phyloP scores from a whole-genome alignment of 352 stramenopile genomes.

The Pythium vanterpoolii region DNA sequence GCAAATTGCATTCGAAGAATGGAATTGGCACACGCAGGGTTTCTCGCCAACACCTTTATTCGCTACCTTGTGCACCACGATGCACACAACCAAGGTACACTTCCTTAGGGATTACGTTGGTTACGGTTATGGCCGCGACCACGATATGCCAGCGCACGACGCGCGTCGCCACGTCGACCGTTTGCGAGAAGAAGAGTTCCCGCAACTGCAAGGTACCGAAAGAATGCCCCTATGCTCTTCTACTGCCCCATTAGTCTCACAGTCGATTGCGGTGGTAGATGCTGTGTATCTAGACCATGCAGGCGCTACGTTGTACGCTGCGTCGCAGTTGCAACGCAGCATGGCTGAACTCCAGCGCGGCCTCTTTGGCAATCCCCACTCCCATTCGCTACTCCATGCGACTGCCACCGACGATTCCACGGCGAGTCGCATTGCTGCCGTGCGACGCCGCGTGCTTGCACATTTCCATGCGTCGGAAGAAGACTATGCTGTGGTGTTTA shows the following conservation, averaged over 20 bases:
- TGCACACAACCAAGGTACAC: slow-evolving; percentile 13
- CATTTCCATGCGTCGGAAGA: slow-evolving; percentile 70
- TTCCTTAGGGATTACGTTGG: slow-evolving; percentile 6
- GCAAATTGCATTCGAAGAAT: not conserved
- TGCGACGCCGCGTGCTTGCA: slow-evolving; percentile 45
- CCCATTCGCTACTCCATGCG: slow-evolving; percentile 13
- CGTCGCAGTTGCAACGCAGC: slow-evolving; percentile 49
- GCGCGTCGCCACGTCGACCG: slow-evolving; percentile 3
- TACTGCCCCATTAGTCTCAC: not conserved
- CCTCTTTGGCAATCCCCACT: slow-evolving; percentile 72
- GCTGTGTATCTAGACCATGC: slow-evolving; percentile 82
- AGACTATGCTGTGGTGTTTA: slow-evolving; percentile 84
- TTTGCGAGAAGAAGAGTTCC: slow-evolving; percentile 17
- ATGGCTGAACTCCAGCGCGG: slow-evolving; percentile 47
- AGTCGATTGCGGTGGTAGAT: not conserved
- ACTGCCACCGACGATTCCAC: slow-evolving; percentile 33
- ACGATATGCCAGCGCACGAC: not conserved
- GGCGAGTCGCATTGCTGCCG: slow-evolving; percentile 35
- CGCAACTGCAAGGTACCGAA: slow-evolving; percentile 13
- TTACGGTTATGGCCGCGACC: slow-evolving; percentile 18
- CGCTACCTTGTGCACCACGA: not conserved
- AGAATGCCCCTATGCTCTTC: not conserved
- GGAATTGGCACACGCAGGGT: not conserved
- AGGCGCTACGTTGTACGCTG: slow-evolving; percentile 74
- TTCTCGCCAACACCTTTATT: not conserved